phyloP scores from a whole-genome alignment of 1,284 basidiomycete species.

The Puccinia coronata region DNA sequence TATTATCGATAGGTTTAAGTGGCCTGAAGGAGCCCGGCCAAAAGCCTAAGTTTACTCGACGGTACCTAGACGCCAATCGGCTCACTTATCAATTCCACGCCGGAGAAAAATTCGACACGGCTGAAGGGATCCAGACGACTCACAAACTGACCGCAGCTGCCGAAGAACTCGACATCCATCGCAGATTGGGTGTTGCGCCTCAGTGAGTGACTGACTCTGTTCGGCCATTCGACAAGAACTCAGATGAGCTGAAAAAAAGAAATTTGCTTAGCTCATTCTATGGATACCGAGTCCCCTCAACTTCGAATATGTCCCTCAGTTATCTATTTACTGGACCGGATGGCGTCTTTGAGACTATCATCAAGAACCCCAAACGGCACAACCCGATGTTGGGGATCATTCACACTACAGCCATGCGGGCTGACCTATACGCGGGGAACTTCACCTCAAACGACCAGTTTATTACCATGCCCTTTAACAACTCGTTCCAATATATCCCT shows the following conservation, averaged over 20 bases:
- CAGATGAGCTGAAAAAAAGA: background rate
- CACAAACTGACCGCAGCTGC: conserved; percentile 48
- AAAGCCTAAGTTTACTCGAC: conserved; percentile 67
- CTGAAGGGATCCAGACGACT: conserved; percentile 50
- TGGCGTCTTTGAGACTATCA: conserved; percentile 51
- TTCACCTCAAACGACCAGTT: conserved; percentile 57
- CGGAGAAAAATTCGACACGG: conserved; percentile 52
- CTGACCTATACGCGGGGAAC: conserved; percentile 56
- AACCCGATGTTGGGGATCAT: conserved; percentile 51
- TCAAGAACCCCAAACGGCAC: conserved; percentile 49
- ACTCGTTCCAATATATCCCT: conserved; percentile 64
- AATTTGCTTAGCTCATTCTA: conserved; percentile 39
- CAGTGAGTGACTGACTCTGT: conserved; percentile 48
- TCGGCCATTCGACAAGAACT: background rate
- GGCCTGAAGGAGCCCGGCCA: background rate
- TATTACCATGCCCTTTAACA: conserved; percentile 65
- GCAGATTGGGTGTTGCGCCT: conserved; percentile 52
- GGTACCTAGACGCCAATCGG: conserved; percentile 73
- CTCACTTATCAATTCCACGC: conserved; percentile 68
- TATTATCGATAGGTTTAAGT: conserved; percentile 51
- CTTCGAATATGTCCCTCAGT: conserved; percentile 51
- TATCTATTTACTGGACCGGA: conserved; percentile 52
- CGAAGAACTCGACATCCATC: conserved; percentile 52
- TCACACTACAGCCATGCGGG: conserved; percentile 55
- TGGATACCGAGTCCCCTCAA: conserved; percentile 34